Percentiles rank a stretch among this genome's conserved stretches.
Evolutionary conservation across 192 early-diverging fungal genomes (phyloP).

Genomic region (Gamsiella multidivaricata): DNA sequence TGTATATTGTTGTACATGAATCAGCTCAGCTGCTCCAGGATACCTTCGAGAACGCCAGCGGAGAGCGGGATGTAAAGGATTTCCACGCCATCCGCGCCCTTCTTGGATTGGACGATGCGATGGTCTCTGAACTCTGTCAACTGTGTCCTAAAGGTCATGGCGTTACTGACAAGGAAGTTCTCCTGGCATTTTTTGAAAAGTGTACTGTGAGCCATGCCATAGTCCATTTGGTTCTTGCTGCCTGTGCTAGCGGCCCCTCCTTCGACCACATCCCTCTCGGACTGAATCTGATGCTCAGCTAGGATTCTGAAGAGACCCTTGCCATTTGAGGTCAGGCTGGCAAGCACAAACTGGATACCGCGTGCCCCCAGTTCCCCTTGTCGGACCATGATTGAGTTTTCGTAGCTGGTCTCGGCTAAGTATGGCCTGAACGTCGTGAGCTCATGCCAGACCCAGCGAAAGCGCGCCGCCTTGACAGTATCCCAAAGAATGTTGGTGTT

Average conservation of each 20-base stretch:
- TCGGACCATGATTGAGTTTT: slow-evolving; percentile 74
- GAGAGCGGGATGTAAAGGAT: slow-evolving; percentile 81
- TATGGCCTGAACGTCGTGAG: slow-evolving; percentile 88
- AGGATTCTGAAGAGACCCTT: slow-evolving; percentile 88
- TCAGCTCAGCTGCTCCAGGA: slow-evolving; percentile 74
- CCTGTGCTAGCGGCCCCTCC: not conserved
- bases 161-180: slow-evolving; percentile 84
- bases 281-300: slow-evolving; percentile 81
- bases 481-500: slow-evolving; percentile 93
- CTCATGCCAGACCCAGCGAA: slow-evolving; percentile 94
- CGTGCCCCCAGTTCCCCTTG: slow-evolving; percentile 67
- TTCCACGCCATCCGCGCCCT: slow-evolving; percentile 71
- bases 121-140: slow-evolving; percentile 95
- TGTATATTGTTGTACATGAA: not conserved
- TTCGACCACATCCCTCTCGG: slow-evolving; percentile 35
- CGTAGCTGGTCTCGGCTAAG: slow-evolving; percentile 84
- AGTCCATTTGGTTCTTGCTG: slow-evolving; percentile 29
- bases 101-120: slow-evolving; percentile 79
- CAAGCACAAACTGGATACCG: slow-evolving; percentile 84
- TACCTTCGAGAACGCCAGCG: slow-evolving; percentile 65
- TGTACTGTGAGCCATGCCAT: slow-evolving; percentile 72
- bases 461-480: slow-evolving; percentile 68
- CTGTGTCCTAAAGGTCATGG: slow-evolving; percentile 88
- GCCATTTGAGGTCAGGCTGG: slow-evolving; percentile 85
- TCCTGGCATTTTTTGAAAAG: slow-evolving; percentile 83